Percentiles rank a stretch among this genome's conserved stretches.
phyloP scores from a whole-genome alignment of 2,329 filamentous ascomycete species.

The Clarireedia monteithiana region DNA sequence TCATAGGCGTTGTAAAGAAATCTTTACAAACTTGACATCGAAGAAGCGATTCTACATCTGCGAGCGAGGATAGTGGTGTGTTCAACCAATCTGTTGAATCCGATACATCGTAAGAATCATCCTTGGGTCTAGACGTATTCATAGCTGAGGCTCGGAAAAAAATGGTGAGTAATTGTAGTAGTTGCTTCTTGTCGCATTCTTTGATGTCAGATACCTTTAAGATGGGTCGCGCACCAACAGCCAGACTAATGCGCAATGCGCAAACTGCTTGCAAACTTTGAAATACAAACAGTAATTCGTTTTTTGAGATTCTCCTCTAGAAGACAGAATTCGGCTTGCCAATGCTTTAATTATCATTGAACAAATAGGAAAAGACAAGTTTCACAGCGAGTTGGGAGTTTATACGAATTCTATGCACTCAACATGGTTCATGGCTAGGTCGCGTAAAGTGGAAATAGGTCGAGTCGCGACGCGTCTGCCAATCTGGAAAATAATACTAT shows the following conservation, averaged over 20 bases:
- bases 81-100: constrained; percentile 82
- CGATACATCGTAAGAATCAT: constrained; percentile 39
- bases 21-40: constrained; percentile 98
- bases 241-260: too few species aligned
- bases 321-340: too few species aligned
- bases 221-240: too few species aligned
- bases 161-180: background rate
- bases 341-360: too few species aligned
- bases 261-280: too few species aligned
- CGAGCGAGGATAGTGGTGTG: constrained; percentile 59
- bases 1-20: constrained; percentile 89
- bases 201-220: constrained; percentile 7
- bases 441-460: constrained; percentile 24
- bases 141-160: constrained; percentile 4
- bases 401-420: too few species aligned
- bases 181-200: constrained; percentile 11
- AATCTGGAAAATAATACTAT: constrained; percentile 6
- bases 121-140: constrained; percentile 8
- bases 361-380: too few species aligned
- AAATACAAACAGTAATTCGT: too few species aligned
- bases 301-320: too few species aligned
- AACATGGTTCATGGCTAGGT: background rate
- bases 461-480: constrained; percentile 8
- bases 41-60: constrained; percentile 71
- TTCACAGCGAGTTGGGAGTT: too few species aligned